These are phyloP conservation scores for Graphiopsis chlorocephala DNA, from an alignment of 2,329 filamentous ascomycete genomes.

Conservation along the genomic window DNA sequence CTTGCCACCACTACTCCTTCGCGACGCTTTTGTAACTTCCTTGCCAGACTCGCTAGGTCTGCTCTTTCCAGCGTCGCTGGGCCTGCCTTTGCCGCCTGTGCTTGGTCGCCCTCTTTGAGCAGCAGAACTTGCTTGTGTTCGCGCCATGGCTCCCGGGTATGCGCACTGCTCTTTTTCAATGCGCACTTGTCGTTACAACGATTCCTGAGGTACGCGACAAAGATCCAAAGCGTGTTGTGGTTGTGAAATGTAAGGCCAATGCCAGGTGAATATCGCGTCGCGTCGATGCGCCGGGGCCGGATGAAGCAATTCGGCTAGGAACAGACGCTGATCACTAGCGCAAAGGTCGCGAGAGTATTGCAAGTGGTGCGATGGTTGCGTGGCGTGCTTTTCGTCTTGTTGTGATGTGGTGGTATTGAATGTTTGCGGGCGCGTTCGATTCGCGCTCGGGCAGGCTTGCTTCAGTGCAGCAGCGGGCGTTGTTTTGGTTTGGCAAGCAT, in stretches of 20 bases:
- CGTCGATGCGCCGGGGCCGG: neutral
- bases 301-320: neutral
- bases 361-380: neutral
- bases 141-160: conserved; percentile 23
- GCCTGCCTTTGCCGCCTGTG: conserved; percentile 24
- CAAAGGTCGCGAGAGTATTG: neutral
- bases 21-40: conserved; percentile 10
- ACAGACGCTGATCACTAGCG: neutral
- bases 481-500: conserved; percentile 3
- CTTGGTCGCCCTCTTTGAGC: conserved; percentile 23
- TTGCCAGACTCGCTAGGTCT: conserved; percentile 21
- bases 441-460: neutral
- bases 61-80: conserved; percentile 20
- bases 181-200: neutral
- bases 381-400: neutral
- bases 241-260: neutral
- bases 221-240: neutral
- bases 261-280: neutral
- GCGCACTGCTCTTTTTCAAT: neutral
- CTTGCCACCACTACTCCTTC: conserved; percentile 8
- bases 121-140: conserved; percentile 20
- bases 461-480: neutral
- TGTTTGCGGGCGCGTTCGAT: neutral
- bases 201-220: neutral
- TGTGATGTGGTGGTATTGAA: neutral